A percentile compares a stretch with the other conserved stretches of the same genome.
phyloP scores from a whole-genome alignment of 352 stramenopile genomes.

The Pythium plurisporium region DNA sequence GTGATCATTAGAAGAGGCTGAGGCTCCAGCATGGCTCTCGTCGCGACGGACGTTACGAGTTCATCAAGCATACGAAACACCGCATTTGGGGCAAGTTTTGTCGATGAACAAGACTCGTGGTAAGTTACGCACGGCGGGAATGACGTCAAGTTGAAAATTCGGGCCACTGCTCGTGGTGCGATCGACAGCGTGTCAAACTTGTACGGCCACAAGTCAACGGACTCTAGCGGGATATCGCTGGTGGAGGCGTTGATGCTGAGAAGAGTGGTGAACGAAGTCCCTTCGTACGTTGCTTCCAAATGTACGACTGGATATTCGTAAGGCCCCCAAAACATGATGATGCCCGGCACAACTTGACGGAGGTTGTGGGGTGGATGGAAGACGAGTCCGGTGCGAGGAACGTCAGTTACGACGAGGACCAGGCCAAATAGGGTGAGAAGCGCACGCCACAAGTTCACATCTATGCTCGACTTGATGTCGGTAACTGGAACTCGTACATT shows the following conservation, averaged over 20 bases:
- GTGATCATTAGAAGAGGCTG: background rate
- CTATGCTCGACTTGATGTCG: too few relatives aligned
- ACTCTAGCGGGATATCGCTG: background rate
- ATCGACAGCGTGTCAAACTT: conserved; percentile 20
- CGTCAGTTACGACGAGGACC: too few relatives aligned
- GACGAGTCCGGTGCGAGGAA: too few relatives aligned
- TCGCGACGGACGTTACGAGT: conserved; percentile 14
- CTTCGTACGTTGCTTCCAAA: conserved; percentile 5
- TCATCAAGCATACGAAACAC: conserved; percentile 39
- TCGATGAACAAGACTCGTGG: background rate
- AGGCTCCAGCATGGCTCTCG: background rate
- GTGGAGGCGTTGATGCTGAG: background rate
- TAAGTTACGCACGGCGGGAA: conserved; percentile 32
- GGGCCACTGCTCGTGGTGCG: conserved; percentile 2
- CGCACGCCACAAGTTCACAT: too few relatives aligned
- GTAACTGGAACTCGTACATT: too few relatives aligned
- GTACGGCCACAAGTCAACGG: conserved; percentile 15
- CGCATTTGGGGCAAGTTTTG: conserved; percentile 17
- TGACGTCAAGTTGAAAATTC: conserved; percentile 10
- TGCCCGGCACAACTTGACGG: too few relatives aligned
- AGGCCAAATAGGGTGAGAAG: too few relatives aligned
- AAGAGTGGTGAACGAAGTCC: background rate
- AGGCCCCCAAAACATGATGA: too few relatives aligned
- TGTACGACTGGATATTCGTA: conserved; percentile 35
- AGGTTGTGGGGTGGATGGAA: too few relatives aligned